Evolutionary conservation across 2,329 filamentous ascomycete species (phyloP), one percentile per base, ranked within the genome.

Genomic region (Alternaria viburni): DNA sequence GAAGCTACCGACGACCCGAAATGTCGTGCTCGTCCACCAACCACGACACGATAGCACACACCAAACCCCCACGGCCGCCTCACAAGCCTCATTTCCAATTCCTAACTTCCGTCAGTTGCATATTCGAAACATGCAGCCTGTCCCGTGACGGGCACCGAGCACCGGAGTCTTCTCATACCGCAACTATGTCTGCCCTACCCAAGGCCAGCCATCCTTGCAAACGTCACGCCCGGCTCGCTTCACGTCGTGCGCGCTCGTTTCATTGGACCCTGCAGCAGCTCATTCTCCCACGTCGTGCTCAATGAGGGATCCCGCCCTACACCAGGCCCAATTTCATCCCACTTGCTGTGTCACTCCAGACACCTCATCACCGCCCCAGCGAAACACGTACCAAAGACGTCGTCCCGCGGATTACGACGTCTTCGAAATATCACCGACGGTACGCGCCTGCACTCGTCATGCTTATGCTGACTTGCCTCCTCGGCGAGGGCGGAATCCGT

Each of bases 191-290:
- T 56, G 51, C 56, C 56, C 57, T 61, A 49, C 60, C 23, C 50
- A 57, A 36, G 36, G 21, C 62, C 36, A 59, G 62, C 59, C 50
- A 49, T 56, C 28, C 70, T 36, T 50, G 51, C 17, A 46, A 32
- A 43, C 23, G 25, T 56, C 17, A 23, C 54, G 25, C 41, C 54
- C 54, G 41, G 30, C 15, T 26, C 56, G 32, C 67, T 57, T 69
- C 55, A 45, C 30, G 5, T 49, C 21, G 15, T 47, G 54, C 30
- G 49, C 32, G 26, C 57, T 64, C 62, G 55, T 61, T 67, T 65
- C 49, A 70, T 69, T 73, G 69, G 73, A 74, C 73, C 73, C 71
- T 75, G 73, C 69, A 74, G 70, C 64, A 59, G 69, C 69, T 52
- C 49, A 36, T 41, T 23, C 30, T 64, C 67, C 67, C 69, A 66